These are phyloP conservation scores for Collybia sordida DNA, from an alignment of 768 basidiomycete species.

Conservation along the genomic window DNA sequence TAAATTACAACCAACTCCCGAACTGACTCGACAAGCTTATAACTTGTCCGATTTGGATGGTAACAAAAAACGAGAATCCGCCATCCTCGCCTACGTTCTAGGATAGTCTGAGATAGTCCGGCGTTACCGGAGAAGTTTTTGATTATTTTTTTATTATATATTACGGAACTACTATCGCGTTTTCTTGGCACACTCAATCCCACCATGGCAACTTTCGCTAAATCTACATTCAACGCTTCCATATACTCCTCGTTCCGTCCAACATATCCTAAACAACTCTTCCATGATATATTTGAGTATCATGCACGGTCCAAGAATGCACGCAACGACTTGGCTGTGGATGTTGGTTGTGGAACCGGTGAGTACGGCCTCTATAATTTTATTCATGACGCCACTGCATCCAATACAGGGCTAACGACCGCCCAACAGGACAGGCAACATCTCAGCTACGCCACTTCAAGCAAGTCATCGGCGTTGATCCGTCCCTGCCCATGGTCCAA, in stretches of 20 bases:
- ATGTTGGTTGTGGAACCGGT: constrained; percentile 89
- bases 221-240: constrained; percentile 64
- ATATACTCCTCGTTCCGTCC: constrained; percentile 70
- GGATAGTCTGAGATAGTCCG: too few species aligned
- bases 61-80: too few species aligned
- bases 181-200: too few species aligned
- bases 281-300: constrained; percentile 59
- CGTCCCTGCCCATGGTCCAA: constrained; percentile 68
- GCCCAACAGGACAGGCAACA: constrained; percentile 67
- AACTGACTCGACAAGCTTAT: too few species aligned
- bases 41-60: too few species aligned
- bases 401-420: too few species aligned
- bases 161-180: too few species aligned
- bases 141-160: too few species aligned
- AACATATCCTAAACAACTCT: constrained; percentile 68
- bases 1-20: too few species aligned
- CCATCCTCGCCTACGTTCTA: too few species aligned
- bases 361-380: background rate
- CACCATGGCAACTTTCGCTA: constrained; percentile 85
- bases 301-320: constrained; percentile 35
- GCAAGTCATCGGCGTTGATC: constrained; percentile 72
- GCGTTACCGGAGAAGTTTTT: too few species aligned
- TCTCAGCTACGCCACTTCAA: constrained; percentile 53
- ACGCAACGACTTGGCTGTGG: constrained; percentile 60
- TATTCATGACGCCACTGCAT: too few species aligned